Evolutionary conservation across 2,329 filamentous ascomycete species (phyloP).

Genomic region (Colletotrichum sp.): DNA sequence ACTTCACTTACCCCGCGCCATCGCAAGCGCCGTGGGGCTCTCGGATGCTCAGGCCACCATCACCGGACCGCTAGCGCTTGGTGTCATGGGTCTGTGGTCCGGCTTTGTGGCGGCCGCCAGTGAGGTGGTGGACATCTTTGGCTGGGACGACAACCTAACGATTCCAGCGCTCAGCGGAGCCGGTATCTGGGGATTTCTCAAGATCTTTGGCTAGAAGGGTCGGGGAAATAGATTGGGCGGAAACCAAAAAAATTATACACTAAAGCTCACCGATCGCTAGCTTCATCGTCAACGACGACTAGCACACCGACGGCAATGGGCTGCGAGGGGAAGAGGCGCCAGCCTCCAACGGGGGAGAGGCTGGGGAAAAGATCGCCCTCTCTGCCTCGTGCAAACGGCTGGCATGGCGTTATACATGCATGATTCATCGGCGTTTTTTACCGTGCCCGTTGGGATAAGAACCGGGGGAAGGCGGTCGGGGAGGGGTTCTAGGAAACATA

Average conservation of each 20-base stretch:
- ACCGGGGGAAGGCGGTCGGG: background rate
- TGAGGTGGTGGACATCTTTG: conserved; percentile 89
- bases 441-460: background rate
- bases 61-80: conserved; percentile 74
- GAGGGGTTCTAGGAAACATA: conserved; percentile 1
- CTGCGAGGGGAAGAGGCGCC: conserved; percentile 3
- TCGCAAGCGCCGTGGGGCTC: conserved; percentile 67
- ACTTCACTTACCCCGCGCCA: conserved; percentile 69
- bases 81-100: conserved; percentile 82
- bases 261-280: conserved; percentile 9
- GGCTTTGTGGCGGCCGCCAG: conserved; percentile 89
- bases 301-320: background rate
- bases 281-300: background rate
- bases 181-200: conserved; percentile 91
- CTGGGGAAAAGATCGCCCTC: background rate
- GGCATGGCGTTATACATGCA: conserved; percentile 11
- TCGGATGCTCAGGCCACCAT: conserved; percentile 64
- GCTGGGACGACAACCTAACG: conserved; percentile 96
- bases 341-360: background rate
- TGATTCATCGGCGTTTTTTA: conserved; percentile 17
- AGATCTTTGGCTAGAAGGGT: conserved; percentile 70
- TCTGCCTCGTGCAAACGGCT: conserved; percentile 5
- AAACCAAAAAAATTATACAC: background rate
- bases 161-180: conserved; percentile 91
- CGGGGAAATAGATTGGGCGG: background rate